Percentiles rank a stretch among this genome's conserved stretches.
Conservation (phyloP, 768 basidiomycete species). For the Pleurotus salmoneostramineus region DNA sequence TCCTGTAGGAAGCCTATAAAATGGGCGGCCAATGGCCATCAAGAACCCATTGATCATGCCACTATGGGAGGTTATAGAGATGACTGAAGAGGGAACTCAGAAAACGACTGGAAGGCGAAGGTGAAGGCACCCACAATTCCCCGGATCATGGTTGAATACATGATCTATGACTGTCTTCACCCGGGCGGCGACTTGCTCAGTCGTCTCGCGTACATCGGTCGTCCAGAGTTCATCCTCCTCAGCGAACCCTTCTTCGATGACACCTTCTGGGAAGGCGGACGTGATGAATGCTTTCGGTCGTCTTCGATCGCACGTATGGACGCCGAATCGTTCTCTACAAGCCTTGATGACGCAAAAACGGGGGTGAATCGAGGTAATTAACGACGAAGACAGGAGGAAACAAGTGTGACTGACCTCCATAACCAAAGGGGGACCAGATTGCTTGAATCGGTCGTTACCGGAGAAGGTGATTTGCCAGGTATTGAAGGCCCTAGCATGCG, state of each 20-base stretch:
- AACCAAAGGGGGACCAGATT: constrained; percentile 31
- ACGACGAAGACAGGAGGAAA: background rate
- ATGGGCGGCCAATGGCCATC: constrained; percentile 37
- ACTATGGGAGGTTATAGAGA: constrained; percentile 68
- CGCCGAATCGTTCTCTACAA: constrained; percentile 61
- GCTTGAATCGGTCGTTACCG: constrained; percentile 23
- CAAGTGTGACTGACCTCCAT: constrained; percentile 43
- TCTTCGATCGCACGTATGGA: constrained; percentile 71
- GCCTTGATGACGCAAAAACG: constrained; percentile 33
- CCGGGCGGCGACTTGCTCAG: constrained; percentile 38
- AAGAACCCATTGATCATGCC: constrained; percentile 59
- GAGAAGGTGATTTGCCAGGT: constrained; percentile 55
- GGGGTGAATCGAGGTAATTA: too few relatives aligned
- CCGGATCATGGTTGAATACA: constrained; percentile 45
- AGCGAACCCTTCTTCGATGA: constrained; percentile 51
- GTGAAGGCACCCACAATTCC: constrained; percentile 37
- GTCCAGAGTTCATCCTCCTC: constrained; percentile 66
- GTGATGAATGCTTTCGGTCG: constrained; percentile 44
- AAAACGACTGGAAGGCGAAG: background rate
- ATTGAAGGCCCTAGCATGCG: constrained; percentile 56
- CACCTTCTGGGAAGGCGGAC: constrained; percentile 44
- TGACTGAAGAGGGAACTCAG: constrained; percentile 32
- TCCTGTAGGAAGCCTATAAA: constrained; percentile 55
- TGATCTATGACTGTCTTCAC: constrained; percentile 48
- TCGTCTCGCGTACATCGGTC: constrained; percentile 49